These are phyloP conservation scores for Arabidopsis suecica DNA, from an alignment of 345 rosid species.

Conservation along the genomic window DNA sequence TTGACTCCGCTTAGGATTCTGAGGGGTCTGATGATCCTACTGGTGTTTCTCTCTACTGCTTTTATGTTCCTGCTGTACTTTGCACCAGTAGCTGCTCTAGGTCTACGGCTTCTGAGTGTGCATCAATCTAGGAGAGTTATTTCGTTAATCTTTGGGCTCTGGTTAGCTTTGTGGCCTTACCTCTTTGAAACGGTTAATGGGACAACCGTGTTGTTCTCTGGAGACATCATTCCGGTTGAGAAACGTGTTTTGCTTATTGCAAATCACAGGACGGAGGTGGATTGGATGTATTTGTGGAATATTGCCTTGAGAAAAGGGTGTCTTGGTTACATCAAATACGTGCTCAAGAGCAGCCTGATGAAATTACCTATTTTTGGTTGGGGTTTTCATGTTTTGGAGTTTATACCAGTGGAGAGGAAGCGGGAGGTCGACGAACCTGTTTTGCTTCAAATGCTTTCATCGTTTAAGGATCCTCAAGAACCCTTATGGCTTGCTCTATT, in stretches of 20 bases:
- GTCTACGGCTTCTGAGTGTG: slow-evolving; percentile 54
- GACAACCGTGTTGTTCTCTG: slow-evolving; percentile 71
- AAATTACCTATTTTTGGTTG: slow-evolving; percentile 79
- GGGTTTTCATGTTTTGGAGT: slow-evolving; percentile 87
- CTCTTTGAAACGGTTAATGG: slow-evolving; percentile 76
- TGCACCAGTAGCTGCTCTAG: slow-evolving; percentile 54
- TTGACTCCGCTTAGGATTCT: slow-evolving; percentile 65
- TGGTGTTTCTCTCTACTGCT: slow-evolving; percentile 70
- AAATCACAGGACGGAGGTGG: slow-evolving; percentile 92
- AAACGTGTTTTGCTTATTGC: slow-evolving; percentile 72
- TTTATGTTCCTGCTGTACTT: slow-evolving; percentile 69
- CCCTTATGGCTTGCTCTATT: slow-evolving; percentile 89
- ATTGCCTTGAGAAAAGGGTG: slow-evolving; percentile 78
- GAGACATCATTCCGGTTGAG: slow-evolving; percentile 58
- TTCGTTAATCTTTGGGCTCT: slow-evolving; percentile 64
- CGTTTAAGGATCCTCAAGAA: slow-evolving; percentile 68
- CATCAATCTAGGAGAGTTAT: slow-evolving; percentile 62
- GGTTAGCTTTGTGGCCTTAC: slow-evolving; percentile 89
- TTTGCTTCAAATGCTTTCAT: slow-evolving; percentile 61
- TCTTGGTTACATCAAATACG: slow-evolving; percentile 75
- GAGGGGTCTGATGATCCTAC: slow-evolving; percentile 67
- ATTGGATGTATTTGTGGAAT: slow-evolving; percentile 94
- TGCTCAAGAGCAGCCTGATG: slow-evolving; percentile 88
- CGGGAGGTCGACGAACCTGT: slow-evolving; percentile 77
- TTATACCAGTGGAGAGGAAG: slow-evolving; percentile 87